Evolutionary conservation across 352 stramenopile genomes (phyloP).

Genomic region (Albugo candida): DNA sequence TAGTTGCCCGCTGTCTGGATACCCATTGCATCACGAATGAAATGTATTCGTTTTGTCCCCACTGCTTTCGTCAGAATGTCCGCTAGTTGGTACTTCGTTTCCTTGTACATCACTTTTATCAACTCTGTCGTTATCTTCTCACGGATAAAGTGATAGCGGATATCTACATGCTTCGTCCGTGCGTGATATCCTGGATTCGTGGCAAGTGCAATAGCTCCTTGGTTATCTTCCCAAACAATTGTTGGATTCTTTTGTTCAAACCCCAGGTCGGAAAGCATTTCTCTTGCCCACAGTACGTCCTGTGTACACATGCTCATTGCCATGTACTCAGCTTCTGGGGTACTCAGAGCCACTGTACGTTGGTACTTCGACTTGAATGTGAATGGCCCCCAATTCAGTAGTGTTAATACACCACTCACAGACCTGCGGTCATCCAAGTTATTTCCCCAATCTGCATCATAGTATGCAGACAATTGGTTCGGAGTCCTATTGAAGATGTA

Average conservation of each 20-base stretch:
- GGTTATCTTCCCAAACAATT: slow-evolving; percentile 6
- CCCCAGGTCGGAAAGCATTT: slow-evolving; percentile 2
- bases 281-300: slow-evolving; percentile 7
- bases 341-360: slow-evolving; percentile 10
- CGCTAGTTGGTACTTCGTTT: slow-evolving; percentile 8
- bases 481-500: background rate
- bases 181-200: slow-evolving; percentile 1
- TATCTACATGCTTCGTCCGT: slow-evolving; percentile 13
- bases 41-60: background rate
- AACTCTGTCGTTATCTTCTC: slow-evolving; percentile 4
- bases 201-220: slow-evolving; percentile 8
- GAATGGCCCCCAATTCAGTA: slow-evolving; percentile 7
- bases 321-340: slow-evolving; percentile 14
- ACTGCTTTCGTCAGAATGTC: slow-evolving; percentile 11
- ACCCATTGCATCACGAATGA: background rate
- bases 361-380: slow-evolving; percentile 7
- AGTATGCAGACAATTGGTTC: slow-evolving; percentile 3
- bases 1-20: background rate
- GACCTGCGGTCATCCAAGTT: slow-evolving; percentile 9
- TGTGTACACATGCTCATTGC: slow-evolving; percentile 8
- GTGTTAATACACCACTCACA: slow-evolving; percentile 6
- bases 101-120: slow-evolving; percentile 5
- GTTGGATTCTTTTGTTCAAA: slow-evolving; percentile 4
- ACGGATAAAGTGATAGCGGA: slow-evolving; percentile 10
- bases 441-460: slow-evolving; percentile 8